Percentiles rank a stretch among this genome's conserved stretches.
phyloP scores from a whole-genome alignment of 306 rosid species.

The Quercus agrifolia region DNA sequence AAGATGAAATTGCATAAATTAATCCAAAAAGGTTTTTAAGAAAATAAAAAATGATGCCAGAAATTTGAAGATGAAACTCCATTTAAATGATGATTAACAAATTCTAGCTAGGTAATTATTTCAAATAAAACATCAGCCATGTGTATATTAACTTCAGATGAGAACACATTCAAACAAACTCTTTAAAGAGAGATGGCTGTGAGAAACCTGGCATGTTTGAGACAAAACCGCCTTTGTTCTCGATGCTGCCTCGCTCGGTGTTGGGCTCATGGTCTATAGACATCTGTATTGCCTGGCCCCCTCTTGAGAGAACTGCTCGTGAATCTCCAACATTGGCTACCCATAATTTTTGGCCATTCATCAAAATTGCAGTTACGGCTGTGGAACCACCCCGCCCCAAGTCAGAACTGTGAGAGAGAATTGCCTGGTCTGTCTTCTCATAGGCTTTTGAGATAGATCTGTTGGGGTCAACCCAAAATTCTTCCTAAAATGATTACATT shows the following conservation, averaged over 20 bases:
- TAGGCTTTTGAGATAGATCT: slow-evolving; percentile 81
- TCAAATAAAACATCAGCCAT: not conserved
- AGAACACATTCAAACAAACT: not conserved
- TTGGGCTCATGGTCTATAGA: slow-evolving; percentile 85
- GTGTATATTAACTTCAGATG: not conserved
- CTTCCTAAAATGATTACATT: slow-evolving; percentile 51
- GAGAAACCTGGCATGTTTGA: slow-evolving; percentile 90
- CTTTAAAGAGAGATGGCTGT: slow-evolving; percentile 6
- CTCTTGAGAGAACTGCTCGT: slow-evolving; percentile 80
- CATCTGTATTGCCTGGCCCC: slow-evolving; percentile 80
- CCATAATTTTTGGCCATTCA: slow-evolving; percentile 58
- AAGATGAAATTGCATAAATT: not conserved
- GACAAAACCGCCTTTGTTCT: slow-evolving; percentile 90
- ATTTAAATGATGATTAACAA: not conserved
- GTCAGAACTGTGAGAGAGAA: slow-evolving; percentile 85
- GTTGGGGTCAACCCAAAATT: slow-evolving; percentile 76
- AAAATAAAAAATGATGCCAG: slow-evolving; percentile 1
- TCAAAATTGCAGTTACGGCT: slow-evolving; percentile 91
- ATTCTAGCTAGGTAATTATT: not conserved
- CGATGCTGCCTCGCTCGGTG: slow-evolving; percentile 76
- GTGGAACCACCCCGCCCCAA: slow-evolving; percentile 97
- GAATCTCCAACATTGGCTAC: slow-evolving; percentile 96
- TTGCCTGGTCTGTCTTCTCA: slow-evolving; percentile 82
- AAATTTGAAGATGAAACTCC: not conserved
- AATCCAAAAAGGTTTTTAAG: not conserved